Base-by-base conservation (phyloP, 306 rosid genomes). In the Inga leiocalycina region DNA sequence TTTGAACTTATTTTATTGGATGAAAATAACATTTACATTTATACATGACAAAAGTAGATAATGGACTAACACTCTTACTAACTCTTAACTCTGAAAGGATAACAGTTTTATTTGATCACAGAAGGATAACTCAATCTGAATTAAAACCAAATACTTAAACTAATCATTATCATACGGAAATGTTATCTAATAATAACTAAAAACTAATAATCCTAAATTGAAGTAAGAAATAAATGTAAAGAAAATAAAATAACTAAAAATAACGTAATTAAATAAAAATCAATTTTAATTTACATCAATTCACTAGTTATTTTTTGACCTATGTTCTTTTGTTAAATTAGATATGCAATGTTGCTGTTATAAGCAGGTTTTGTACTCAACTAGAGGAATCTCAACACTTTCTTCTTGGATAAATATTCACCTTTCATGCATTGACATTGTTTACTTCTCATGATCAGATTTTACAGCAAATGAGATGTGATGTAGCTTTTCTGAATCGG, bases 381-480 rank as follows among this genome's bases (percentile, higher is more conserved):
- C 74, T 48, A 46, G 72, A 75, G 46, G 24, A 64, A 65, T 75
- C 49, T 19, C 27, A 8, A 51, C 64, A 45, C 81, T 45, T 80
- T 45, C 54, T 30, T 81, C 75, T 77, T 44, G 7, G 51, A 71
- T 77, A 59, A 74, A 76, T 84, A 46, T 79, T 62, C 52, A 17
- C 49, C 66, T 19, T 68, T 69, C 56, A 16, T 73, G 77, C 10
- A 41, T 51, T 73, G 66, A 65, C 70, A 30, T 72, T 56, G 82
- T 82, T 81, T 76, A 34, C 83, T 65, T 84, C 61, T 79, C 71
- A 56, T 67, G 49, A 71, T 84, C 93, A 95, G 98, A 92, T 92
- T 86, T 84, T 96, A 86, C 99, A 93, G 87, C 99, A 96, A 88
- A 92, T 96, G 93, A 92, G 89, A 89, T 79, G 90, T 85, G 98